A percentile compares a stretch with the other conserved stretches of the same genome.
Evolutionary conservation across 495 filamentous ascomycete species (phyloP).

Genomic region (Clohesyomyces aquaticus): DNA sequence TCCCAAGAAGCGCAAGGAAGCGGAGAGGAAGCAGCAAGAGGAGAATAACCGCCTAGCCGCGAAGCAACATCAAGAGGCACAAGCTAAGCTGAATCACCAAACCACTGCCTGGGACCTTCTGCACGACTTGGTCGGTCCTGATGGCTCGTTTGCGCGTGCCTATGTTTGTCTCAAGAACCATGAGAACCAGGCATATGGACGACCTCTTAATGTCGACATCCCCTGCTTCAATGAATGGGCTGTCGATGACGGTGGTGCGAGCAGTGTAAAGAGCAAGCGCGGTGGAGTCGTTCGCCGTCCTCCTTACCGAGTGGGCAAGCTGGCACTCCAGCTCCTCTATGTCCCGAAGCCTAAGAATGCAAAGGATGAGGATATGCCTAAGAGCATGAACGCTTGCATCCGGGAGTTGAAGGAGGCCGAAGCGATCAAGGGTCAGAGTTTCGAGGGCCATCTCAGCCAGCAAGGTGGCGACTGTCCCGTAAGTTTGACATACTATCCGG

Average conservation of each 20-base stretch:
- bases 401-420: conserved; percentile 89
- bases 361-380: conserved; percentile 95
- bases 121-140: conserved; percentile 79
- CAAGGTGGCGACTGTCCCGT: conserved; percentile 98
- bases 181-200: conserved; percentile 80
- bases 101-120: conserved; percentile 83
- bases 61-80: conserved; percentile 68
- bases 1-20: conserved; percentile 91
- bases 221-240: conserved; percentile 99
- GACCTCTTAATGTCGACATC: conserved; percentile 82
- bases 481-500: conserved; percentile 53
- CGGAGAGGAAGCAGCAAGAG: conserved; percentile 78
- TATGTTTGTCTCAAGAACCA: conserved; percentile 94
- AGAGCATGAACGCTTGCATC: conserved; percentile 95
- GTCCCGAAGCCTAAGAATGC: conserved; percentile 87
- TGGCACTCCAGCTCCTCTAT: conserved; percentile 90
- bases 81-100: conserved; percentile 59
- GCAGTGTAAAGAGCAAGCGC: conserved; percentile 89
- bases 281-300: conserved; percentile 66
- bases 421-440: conserved; percentile 68
- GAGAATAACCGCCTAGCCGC: conserved; percentile 67
- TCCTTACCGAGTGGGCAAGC: conserved; percentile 91
- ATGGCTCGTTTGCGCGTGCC: conserved; percentile 90
- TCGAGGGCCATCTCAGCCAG: conserved; percentile 89
- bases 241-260: conserved; percentile 70